Conservation (phyloP, 371 early-diverging fungal genomes). For the Blastocladiella emersonii region DNA sequence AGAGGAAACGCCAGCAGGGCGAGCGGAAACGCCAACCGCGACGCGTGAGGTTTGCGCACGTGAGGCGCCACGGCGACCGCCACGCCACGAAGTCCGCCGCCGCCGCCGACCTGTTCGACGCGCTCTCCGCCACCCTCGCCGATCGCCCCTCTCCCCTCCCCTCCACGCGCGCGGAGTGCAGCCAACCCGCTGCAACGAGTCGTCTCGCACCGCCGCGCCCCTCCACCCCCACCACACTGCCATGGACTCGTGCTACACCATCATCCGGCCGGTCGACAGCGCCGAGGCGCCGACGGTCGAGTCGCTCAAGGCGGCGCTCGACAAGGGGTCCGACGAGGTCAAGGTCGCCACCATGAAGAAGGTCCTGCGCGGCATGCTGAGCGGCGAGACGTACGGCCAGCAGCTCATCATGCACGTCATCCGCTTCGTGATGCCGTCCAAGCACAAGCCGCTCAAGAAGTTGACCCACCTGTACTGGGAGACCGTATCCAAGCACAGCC, state of each 20-base stretch:
- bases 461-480: constrained; percentile 92
- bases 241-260: constrained; percentile 4
- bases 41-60: too few species aligned
- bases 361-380: constrained; percentile 71
- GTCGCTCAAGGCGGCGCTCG: constrained; percentile 63
- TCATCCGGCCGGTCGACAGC: neutral
- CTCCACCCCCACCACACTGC: too few species aligned
- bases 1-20: too few species aligned
- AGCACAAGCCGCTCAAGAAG: constrained; percentile 85
- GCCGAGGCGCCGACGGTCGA: constrained; percentile 36
- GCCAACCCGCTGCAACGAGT: too few species aligned
- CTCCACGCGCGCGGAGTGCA: too few species aligned
- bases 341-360: constrained; percentile 89
- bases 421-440: constrained; percentile 83
- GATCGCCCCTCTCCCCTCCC: too few species aligned
- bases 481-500: constrained; percentile 79
- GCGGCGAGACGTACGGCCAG: constrained; percentile 73
- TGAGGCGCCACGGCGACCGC: too few species aligned
- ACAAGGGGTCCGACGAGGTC: constrained; percentile 77
- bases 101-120: too few species aligned
- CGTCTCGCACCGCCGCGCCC: too few species aligned
- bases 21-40: too few species aligned
- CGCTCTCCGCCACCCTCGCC: too few species aligned
- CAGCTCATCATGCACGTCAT: constrained; percentile 91
- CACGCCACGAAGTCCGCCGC: too few species aligned